phyloP scores from a whole-genome alignment of 129 eudicot species.

The Chrysanthemum makinoi region DNA sequence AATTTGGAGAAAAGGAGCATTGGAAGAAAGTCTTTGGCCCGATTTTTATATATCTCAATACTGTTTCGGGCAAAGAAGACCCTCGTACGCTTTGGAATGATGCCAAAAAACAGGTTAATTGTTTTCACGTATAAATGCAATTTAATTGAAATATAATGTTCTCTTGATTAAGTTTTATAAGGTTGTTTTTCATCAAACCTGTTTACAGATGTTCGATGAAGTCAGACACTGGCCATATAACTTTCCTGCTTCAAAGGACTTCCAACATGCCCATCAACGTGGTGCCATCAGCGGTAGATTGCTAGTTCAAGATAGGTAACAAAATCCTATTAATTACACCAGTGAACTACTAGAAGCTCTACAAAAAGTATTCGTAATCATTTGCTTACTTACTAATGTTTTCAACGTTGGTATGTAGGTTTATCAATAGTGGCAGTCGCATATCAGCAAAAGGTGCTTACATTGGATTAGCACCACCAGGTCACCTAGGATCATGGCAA shows the following conservation, averaged over 20 bases:
- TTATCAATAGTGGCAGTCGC: slow-evolving; percentile 10
- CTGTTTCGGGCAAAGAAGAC: slow-evolving; percentile 30
- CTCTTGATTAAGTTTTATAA: neutral
- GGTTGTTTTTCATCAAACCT: neutral
- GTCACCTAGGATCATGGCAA: slow-evolving; percentile 80
- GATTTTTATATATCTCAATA: slow-evolving; percentile 69
- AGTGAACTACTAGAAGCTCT: no score
- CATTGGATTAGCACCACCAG: slow-evolving; percentile 77
- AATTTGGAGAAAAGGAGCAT: slow-evolving; percentile 56
- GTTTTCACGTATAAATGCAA: neutral
- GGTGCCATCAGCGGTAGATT: slow-evolving; percentile 62
- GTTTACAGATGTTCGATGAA: slow-evolving; percentile 44
- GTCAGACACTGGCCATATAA: slow-evolving; percentile 69
- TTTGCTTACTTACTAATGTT: no score
- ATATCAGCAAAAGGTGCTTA: slow-evolving; percentile 56
- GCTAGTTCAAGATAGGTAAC: slow-evolving; percentile 65
- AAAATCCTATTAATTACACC: no score
- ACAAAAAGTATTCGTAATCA: no score
- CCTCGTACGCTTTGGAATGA: slow-evolving; percentile 69
- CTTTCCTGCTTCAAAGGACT: slow-evolving; percentile 70
- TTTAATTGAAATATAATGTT: neutral
- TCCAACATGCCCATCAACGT: slow-evolving; percentile 53
- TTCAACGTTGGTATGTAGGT: slow-evolving; percentile 1
- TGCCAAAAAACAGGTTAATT: slow-evolving; percentile 53
- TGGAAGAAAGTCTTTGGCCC: slow-evolving; percentile 98